These are phyloP conservation scores for Erythrophleum ivorense DNA, from an alignment of 331 rosid genomes.

Conservation along the genomic window DNA sequence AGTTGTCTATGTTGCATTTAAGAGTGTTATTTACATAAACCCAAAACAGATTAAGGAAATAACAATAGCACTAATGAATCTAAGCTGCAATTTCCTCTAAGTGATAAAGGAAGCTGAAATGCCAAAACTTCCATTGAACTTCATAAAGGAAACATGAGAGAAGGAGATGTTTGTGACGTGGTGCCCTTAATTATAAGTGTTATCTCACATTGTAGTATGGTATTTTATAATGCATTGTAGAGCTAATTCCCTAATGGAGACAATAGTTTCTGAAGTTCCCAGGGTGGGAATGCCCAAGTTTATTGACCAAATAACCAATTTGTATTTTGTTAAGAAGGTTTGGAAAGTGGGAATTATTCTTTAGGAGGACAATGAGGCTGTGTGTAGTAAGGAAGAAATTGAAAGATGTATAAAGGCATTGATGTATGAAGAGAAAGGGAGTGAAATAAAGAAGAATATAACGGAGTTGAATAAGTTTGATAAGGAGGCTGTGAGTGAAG, in stretches of 20 bases:
- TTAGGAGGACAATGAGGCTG: background rate
- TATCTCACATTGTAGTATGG: background rate
- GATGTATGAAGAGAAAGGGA: background rate
- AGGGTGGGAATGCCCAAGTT: background rate
- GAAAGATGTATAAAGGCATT: slow-evolving; percentile 1
- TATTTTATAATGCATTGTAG: background rate
- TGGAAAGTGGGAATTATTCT: background rate
- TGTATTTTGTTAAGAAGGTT: background rate
- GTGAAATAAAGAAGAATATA: background rate
- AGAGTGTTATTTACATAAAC: background rate
- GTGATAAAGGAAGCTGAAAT: background rate
- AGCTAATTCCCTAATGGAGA: background rate
- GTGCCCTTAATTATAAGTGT: background rate
- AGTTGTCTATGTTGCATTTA: background rate
- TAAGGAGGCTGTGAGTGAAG: background rate
- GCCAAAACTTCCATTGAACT: background rate
- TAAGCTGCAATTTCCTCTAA: slow-evolving; percentile 2
- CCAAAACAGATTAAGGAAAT: background rate
- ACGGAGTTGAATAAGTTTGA: background rate
- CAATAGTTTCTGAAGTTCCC: background rate
- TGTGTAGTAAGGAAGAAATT: background rate
- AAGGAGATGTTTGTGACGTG: background rate
- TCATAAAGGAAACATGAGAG: background rate
- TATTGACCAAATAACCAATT: background rate
- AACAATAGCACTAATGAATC: background rate